phyloP scores from a whole-genome alignment of 2,329 filamentous ascomycete species.

The Colletotrichum tofieldiae region DNA sequence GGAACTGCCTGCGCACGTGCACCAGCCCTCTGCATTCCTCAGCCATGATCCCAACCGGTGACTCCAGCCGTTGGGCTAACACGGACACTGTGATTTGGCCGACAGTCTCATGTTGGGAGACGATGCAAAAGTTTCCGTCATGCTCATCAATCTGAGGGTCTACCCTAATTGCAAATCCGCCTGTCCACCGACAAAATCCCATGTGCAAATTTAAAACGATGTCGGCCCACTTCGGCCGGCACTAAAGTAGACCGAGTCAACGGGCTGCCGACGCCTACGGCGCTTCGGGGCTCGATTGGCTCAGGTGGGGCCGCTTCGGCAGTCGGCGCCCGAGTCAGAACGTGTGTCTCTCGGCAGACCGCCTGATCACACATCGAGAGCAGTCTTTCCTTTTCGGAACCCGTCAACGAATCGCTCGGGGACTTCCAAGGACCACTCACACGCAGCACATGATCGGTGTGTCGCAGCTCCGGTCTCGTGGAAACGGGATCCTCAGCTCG shows the following conservation, averaged over 20 bases:
- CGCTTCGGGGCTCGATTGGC: conserved; percentile 18
- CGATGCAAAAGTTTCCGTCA: neutral
- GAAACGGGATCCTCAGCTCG: neutral
- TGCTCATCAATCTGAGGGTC: conserved; percentile 8
- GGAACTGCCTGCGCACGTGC: conserved; percentile 22
- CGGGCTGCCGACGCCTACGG: conserved; percentile 3
- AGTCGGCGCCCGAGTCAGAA: conserved; percentile 10
- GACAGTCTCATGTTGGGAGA: conserved; percentile 22
- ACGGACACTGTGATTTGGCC: conserved; percentile 27
- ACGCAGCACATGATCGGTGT: neutral
- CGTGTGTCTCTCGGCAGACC: conserved; percentile 11
- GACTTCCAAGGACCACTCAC: neutral
- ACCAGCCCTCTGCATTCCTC: conserved; percentile 23
- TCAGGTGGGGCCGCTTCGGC: conserved; percentile 21
- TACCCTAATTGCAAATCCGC: conserved; percentile 12
- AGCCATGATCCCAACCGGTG: conserved; percentile 14
- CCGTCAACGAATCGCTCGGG: neutral
- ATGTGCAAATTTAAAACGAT: neutral
- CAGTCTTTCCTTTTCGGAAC: neutral
- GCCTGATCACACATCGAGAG: conserved; percentile 8
- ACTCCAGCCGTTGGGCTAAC: conserved; percentile 3
- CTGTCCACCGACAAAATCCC: conserved; percentile 6
- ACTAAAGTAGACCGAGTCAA: conserved; percentile 8
- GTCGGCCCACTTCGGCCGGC: conserved; percentile 2
- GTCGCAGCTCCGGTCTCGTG: neutral